These are phyloP conservation scores for Starmerella powellii DNA, from an alignment of 805 yeast genomes.

Conservation along the genomic window DNA sequence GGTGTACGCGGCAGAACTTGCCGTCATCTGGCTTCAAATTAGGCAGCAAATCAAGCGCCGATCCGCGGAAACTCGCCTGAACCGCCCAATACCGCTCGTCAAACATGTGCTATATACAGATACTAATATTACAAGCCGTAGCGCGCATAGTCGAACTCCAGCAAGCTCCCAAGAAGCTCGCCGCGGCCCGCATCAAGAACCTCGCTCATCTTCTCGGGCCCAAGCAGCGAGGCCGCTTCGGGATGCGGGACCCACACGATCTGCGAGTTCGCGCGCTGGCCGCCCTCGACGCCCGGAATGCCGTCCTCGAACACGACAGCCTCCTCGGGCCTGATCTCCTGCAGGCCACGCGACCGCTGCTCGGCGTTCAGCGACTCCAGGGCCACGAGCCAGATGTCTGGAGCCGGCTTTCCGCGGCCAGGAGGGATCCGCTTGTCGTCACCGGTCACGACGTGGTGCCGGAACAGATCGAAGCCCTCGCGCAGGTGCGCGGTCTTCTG, in stretches of 20 bases:
- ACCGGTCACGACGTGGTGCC: slow-evolving; percentile 65
- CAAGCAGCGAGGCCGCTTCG: slow-evolving; percentile 48
- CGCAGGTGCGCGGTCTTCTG: slow-evolving; percentile 61
- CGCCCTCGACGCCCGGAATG: slow-evolving; percentile 78
- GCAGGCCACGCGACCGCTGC: slow-evolving; percentile 33
- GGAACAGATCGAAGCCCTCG: slow-evolving; percentile 54
- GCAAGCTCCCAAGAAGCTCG: slow-evolving; percentile 41
- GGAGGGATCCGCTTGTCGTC: slow-evolving; percentile 72
- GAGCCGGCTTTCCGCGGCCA: slow-evolving; percentile 88
- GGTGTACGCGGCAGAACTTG: too few species aligned
- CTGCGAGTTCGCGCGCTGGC: slow-evolving; percentile 65
- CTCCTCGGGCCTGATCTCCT: slow-evolving; percentile 54
- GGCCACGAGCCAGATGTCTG: slow-evolving; percentile 85
- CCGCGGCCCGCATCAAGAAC: slow-evolving; percentile 43
- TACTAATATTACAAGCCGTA: slow-evolving; percentile 31
- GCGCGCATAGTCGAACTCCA: slow-evolving; percentile 39
- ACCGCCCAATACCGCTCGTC: too few species aligned
- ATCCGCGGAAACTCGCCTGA: too few species aligned
- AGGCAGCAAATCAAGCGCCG: too few species aligned
- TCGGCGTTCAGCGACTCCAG: slow-evolving; percentile 53
- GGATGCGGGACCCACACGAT: slow-evolving; percentile 94
- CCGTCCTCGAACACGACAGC: slow-evolving; percentile 93
- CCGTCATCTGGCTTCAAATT: too few species aligned
- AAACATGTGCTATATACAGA: too few species aligned
- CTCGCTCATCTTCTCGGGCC: slow-evolving; percentile 37